Evolutionary conservation across 2,329 filamentous ascomycete genomes (phyloP).

Genomic region (Fusarium sp.): DNA sequence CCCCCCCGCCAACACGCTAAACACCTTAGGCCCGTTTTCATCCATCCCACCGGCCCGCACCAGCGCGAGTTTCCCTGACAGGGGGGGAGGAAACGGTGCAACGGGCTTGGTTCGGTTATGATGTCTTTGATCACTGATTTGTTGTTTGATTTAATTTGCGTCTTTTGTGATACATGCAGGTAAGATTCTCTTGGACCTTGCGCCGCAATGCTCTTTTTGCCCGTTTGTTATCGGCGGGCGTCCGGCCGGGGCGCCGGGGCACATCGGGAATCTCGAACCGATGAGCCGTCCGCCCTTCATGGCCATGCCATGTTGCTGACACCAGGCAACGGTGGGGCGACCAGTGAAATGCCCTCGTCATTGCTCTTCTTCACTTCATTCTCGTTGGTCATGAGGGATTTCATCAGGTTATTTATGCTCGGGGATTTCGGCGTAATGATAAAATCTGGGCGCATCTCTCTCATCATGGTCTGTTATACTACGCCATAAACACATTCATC

Average conservation of each 20-base stretch:
- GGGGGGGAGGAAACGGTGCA: background rate
- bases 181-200: background rate
- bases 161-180: background rate
- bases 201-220: background rate
- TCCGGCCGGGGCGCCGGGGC: slow-evolving; percentile 1
- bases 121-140: background rate
- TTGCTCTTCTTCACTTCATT: background rate
- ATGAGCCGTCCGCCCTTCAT: slow-evolving; percentile 18
- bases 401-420: slow-evolving; percentile 20
- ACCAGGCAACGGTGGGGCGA: slow-evolving; percentile 11
- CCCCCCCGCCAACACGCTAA: slow-evolving; percentile 24
- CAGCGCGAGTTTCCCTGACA: slow-evolving; percentile 18
- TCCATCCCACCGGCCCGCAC: slow-evolving; percentile 36
- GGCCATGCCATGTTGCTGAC: slow-evolving; percentile 5
- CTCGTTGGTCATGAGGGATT: slow-evolving; percentile 33
- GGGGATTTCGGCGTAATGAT: background rate
- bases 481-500: background rate
- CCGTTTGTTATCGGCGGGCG: background rate
- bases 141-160: background rate
- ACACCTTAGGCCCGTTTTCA: slow-evolving; percentile 24
- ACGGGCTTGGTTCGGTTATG: slow-evolving; percentile 5
- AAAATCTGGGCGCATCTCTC: background rate
- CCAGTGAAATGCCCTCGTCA: slow-evolving; percentile 10
- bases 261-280: slow-evolving; percentile 30
- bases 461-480: background rate